Conservation (phyloP, 1,284 basidiomycete species). For the Pseudomicrostroma phylloplanum region DNA sequence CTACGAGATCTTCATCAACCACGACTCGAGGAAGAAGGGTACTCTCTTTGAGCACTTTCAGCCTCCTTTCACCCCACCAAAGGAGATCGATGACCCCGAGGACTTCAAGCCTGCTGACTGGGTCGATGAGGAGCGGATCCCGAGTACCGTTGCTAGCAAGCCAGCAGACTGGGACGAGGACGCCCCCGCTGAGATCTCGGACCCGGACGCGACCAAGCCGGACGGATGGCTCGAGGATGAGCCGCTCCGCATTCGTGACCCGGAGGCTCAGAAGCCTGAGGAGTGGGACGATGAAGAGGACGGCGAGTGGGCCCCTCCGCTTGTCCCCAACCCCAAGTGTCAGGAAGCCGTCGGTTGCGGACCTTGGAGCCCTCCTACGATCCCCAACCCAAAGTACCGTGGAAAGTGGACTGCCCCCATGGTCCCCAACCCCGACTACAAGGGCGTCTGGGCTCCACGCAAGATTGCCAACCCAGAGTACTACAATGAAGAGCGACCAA, state of each 20-base stretch:
- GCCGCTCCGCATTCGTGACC: slow-evolving; percentile 74
- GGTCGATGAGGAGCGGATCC: slow-evolving; percentile 82
- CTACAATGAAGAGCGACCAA: slow-evolving; percentile 81
- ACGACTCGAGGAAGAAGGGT: slow-evolving; percentile 63
- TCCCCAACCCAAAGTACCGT: slow-evolving; percentile 96
- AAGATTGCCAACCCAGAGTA: slow-evolving; percentile 68
- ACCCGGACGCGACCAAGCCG: slow-evolving; percentile 80
- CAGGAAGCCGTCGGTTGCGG: slow-evolving; percentile 86
- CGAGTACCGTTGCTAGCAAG: slow-evolving; percentile 73
- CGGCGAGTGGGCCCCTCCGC: slow-evolving; percentile 92
- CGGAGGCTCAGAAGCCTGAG: slow-evolving; percentile 91
- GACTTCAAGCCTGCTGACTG: slow-evolving; percentile 87
- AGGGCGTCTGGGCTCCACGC: slow-evolving; percentile 42
- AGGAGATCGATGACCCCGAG: slow-evolving; percentile 83
- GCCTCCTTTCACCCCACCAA: slow-evolving; percentile 85
- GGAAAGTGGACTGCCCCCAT: slow-evolving; percentile 87
- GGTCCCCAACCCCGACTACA: slow-evolving; percentile 59
- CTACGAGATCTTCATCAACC: slow-evolving; percentile 87
- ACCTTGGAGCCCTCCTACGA: slow-evolving; percentile 79
- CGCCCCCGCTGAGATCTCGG: slow-evolving; percentile 58
- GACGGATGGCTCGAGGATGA: slow-evolving; percentile 94
- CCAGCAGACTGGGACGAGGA: slow-evolving; percentile 49
- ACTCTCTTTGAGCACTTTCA: slow-evolving; percentile 87
- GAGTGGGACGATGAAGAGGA: slow-evolving; percentile 99
- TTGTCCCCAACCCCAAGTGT: slow-evolving; percentile 69